phyloP scores from a whole-genome alignment of 306 rosid genomes.

The Benincasa hispida region DNA sequence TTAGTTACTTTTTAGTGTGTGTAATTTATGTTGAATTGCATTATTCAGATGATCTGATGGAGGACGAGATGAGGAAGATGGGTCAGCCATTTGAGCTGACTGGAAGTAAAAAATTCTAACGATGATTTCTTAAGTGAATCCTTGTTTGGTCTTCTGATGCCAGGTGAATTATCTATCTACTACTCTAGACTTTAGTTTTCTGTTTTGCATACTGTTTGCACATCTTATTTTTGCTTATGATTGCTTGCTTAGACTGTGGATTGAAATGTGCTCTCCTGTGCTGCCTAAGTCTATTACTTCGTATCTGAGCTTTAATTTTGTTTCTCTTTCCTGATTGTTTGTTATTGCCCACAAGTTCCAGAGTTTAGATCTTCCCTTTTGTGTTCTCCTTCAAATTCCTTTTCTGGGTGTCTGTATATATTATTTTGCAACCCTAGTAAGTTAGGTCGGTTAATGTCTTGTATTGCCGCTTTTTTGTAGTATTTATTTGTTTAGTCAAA shows the following conservation, averaged over 20 bases:
- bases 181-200: background rate
- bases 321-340: background rate
- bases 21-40: background rate
- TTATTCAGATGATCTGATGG: background rate
- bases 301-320: background rate
- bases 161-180: background rate
- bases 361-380: background rate
- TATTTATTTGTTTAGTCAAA: background rate
- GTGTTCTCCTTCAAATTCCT: background rate
- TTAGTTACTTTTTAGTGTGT: background rate
- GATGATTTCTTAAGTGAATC: background rate
- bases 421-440: background rate
- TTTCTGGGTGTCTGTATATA: background rate
- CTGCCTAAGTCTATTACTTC: background rate
- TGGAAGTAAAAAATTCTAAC: background rate
- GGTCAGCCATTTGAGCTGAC: background rate
- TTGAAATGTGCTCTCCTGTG: background rate
- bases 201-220: background rate
- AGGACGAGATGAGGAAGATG: background rate
- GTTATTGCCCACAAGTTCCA: background rate
- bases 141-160: background rate
- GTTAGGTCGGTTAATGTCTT: background rate
- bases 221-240: background rate
- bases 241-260: background rate
- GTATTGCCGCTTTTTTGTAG: no score